Conservation (phyloP, 2,329 filamentous ascomycete species). For the Fusarium nodosum region DNA sequence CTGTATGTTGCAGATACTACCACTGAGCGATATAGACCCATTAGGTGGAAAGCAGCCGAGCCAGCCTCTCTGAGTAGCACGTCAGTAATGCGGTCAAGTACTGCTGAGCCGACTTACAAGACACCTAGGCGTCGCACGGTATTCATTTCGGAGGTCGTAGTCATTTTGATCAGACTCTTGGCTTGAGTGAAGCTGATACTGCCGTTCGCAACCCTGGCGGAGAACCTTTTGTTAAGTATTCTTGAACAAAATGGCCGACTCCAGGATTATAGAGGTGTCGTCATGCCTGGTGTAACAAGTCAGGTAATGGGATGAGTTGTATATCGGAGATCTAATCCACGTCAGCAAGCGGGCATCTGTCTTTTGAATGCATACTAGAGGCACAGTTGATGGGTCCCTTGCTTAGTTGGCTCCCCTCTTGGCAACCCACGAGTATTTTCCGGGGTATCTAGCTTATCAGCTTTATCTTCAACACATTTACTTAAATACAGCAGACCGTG, state of each 20-base stretch:
- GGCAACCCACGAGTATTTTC: background rate
- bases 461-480: background rate
- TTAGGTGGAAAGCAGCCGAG: slow-evolving; percentile 61
- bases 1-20: slow-evolving; percentile 61
- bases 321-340: background rate
- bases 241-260: background rate
- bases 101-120: slow-evolving; percentile 41
- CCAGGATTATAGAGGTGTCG: background rate
- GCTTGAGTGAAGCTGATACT: background rate
- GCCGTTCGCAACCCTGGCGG: background rate
- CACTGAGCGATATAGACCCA: slow-evolving; percentile 64
- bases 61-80: slow-evolving; percentile 57
- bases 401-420: background rate
- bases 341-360: slow-evolving; percentile 3
- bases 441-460: background rate
- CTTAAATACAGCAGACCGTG: background rate
- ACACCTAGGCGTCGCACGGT: slow-evolving; percentile 48
- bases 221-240: slow-evolving; percentile 3
- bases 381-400: slow-evolving; percentile 4
- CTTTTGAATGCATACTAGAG: slow-evolving; percentile 3
- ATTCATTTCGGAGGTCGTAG: slow-evolving; percentile 1
- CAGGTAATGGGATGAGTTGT: slow-evolving; percentile 2
- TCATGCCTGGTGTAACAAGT: slow-evolving; percentile 7
- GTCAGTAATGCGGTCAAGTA: slow-evolving; percentile 6
- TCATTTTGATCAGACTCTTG: slow-evolving; percentile 18